These are phyloP conservation scores for Penicillium pancosmium DNA, from an alignment of 495 filamentous ascomycete genomes.

Conservation along the genomic window DNA sequence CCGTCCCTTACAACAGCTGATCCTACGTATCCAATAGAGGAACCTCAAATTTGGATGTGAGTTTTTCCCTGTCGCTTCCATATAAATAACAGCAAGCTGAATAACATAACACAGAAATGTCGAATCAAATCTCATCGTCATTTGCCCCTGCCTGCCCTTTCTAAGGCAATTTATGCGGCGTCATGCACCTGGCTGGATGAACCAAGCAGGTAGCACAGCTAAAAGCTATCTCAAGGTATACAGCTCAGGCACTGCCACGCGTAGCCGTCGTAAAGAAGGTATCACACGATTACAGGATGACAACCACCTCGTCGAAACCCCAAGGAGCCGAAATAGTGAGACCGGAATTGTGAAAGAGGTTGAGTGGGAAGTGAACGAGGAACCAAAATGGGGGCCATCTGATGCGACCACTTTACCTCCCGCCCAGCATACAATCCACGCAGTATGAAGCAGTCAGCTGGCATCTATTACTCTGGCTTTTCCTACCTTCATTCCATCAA, in stretches of 20 bases:
- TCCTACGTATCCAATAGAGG: conserved; percentile 19
- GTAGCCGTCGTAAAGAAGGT: conserved; percentile 15
- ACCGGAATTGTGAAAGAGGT: conserved; percentile 10
- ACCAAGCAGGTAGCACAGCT: conserved; percentile 3
- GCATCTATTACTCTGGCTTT: too few species aligned
- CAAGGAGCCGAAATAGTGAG: not conserved
- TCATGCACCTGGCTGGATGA: conserved; percentile 22
- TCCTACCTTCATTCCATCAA: too few species aligned
- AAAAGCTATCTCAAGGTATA: not conserved
- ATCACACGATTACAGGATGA: conserved; percentile 18
- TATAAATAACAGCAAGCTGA: not conserved
- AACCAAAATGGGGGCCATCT: not conserved
- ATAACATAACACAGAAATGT: conserved; percentile 14
- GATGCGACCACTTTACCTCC: not conserved
- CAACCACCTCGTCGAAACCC: conserved; percentile 9
- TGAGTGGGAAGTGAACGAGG: conserved; percentile 13
- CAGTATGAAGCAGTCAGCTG: not conserved
- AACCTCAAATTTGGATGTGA: conserved; percentile 25
- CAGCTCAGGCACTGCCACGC: conserved; percentile 4
- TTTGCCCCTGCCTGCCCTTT: conserved; percentile 31
- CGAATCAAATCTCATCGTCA: conserved; percentile 30
- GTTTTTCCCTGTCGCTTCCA: not conserved
- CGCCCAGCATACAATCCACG: not conserved
- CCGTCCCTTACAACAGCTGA: conserved; percentile 22
- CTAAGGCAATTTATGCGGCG: conserved; percentile 28